Conservation (phyloP, 2,329 filamentous ascomycete species). For the Aspergillus floridensis region DNA sequence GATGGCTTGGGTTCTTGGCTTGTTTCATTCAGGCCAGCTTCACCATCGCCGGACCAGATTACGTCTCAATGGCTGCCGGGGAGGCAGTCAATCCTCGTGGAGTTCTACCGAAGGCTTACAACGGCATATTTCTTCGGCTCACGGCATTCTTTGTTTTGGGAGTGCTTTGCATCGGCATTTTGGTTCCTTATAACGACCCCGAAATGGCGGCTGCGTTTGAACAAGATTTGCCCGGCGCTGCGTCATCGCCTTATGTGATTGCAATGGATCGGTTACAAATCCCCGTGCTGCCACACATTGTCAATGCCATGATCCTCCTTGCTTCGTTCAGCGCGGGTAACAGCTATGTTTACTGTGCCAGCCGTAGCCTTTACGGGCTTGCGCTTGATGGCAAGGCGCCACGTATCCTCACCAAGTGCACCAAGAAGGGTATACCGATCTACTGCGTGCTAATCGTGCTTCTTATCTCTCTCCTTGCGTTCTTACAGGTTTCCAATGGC, state of each 20-base stretch:
- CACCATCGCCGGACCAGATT: slow-evolving; percentile 66
- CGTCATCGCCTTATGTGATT: slow-evolving; percentile 66
- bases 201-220: slow-evolving; percentile 61
- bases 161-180: slow-evolving; percentile 67
- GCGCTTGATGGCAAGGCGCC: slow-evolving; percentile 68
- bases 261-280: slow-evolving; percentile 68
- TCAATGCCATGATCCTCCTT: slow-evolving; percentile 70
- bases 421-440: slow-evolving; percentile 65
- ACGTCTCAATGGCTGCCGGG: slow-evolving; percentile 63
- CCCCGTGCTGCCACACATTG: slow-evolving; percentile 63
- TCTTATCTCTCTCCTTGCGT: slow-evolving; percentile 67
- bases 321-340: slow-evolving; percentile 69
- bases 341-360: slow-evolving; percentile 66
- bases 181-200: slow-evolving; percentile 67
- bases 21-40: slow-evolving; percentile 71
- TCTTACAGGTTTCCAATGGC: slow-evolving; percentile 67
- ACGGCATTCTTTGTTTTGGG: slow-evolving; percentile 74
- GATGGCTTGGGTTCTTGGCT: slow-evolving; percentile 71
- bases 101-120: slow-evolving; percentile 71
- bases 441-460: slow-evolving; percentile 69
- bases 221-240: slow-evolving; percentile 61
- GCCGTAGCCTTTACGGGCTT: slow-evolving; percentile 65
- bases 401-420: slow-evolving; percentile 64
- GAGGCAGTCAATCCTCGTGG: slow-evolving; percentile 69
- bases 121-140: slow-evolving; percentile 75